Evolutionary conservation across 306 rosid genomes (phyloP).

Genomic region (Cucurbita maxima): DNA sequence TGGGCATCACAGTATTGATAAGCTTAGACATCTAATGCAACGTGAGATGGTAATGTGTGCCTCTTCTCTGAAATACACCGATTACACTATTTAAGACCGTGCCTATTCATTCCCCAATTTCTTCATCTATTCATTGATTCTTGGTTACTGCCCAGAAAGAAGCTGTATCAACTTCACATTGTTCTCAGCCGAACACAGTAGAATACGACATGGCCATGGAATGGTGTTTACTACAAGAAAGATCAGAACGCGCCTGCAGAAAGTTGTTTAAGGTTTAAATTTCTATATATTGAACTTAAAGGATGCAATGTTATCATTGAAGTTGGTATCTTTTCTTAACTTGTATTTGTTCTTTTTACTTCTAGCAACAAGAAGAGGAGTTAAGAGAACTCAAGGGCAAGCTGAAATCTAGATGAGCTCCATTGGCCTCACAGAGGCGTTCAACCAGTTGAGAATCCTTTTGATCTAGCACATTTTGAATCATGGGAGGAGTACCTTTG

Average conservation of each 20-base stretch:
- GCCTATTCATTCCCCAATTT: not conserved
- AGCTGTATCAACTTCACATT: constrained; percentile 41
- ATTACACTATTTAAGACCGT: not conserved
- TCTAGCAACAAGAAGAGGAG: constrained; percentile 56
- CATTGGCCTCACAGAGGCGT: constrained; percentile 4
- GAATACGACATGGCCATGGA: constrained; percentile 50
- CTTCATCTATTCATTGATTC: not conserved
- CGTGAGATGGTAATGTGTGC: constrained; percentile 47
- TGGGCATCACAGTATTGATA: constrained; percentile 59
- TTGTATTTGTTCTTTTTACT: not conserved
- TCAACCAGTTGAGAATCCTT: not conserved
- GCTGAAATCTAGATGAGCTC: constrained; percentile 31
- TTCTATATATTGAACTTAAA: not conserved
- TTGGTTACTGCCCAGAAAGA: constrained; percentile 24
- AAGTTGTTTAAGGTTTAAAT: constrained; percentile 41
- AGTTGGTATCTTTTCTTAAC: not conserved
- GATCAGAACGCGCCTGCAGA: constrained; percentile 30
- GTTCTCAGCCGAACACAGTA: constrained; percentile 38
- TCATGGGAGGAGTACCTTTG: not conserved
- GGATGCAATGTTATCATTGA: constrained; percentile 3
- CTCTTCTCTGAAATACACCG: not conserved
- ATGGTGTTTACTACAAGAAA: constrained; percentile 33
- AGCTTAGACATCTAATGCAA: constrained; percentile 29
- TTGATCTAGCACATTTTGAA: constrained; percentile 1
- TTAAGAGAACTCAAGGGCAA: constrained; percentile 36